Evolutionary conservation across 768 basidiomycete genomes (phyloP), one percentile per base, ranked within the genome.

Genomic region (Serendipita sp.): DNA sequence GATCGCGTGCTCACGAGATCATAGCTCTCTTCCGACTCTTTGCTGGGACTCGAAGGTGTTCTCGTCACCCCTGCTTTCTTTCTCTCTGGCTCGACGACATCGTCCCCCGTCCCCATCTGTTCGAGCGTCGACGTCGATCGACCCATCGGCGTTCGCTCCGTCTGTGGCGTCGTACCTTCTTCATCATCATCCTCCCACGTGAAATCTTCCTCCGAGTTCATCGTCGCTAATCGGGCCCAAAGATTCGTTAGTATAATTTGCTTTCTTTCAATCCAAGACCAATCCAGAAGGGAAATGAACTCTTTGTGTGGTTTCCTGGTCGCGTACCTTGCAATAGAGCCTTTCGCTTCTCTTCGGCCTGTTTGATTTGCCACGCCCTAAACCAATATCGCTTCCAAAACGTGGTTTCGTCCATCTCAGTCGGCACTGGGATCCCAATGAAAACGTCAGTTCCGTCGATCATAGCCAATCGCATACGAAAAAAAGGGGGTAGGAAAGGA

Each of bases 301-400:
- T n/a, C n/a, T n/a, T n/a, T 45, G 45, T 30, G 14, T n/a, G 58
- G 60, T 61, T 13, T n/a, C n/a, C n/a, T n/a, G n/a, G n/a, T n/a
- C n/a, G 67, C 75, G 20, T 68, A 86, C 91, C 82, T 76, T 83
- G 79, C 34, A 94, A 74, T 34, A 94, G 73, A 33, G 82, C 82
- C 71, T 86, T 88, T 63, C 92, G 82, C 64, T 84, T 83, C 68
- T 81, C 82, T 70, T 89, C 87, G 66, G 91, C 88, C n/a, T 74
- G 70, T 60, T 82, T 79, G 64, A 92, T 89, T 68, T 91, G 90
- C 71, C 88, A 76, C 20, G 82, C 80, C 11, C 92, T 81, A 81
- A 93, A 96, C 75, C 92, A 93, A 74, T 89, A 95, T 4, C 92
- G 81, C 42, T 79, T 79, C 92, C 92, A 95, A 72, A 94, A 96